Base-by-base conservation (phyloP, 352 stramenopile species). In the Globisporangium alternatum region DNA sequence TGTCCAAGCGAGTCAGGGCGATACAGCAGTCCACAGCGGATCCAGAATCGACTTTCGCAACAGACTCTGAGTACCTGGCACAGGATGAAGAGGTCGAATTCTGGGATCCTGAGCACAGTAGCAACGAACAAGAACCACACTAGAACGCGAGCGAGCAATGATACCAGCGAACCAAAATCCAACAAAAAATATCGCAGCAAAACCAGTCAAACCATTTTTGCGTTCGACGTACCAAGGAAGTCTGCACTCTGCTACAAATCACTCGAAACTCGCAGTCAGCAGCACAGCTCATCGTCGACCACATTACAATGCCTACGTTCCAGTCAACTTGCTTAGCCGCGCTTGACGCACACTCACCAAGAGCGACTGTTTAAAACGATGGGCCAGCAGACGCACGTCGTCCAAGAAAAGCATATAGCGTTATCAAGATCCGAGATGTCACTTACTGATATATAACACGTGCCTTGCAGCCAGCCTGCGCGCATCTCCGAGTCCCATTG, bases 1-100 rank as follows among this genome's bases (percentile, higher is more conserved):
- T 90, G 17, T 81, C 83, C 17, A 90, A 92, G 44, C 75, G 81
- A 13, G 81, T 92, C 33, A 62, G 54, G 41, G 56, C 19, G n/a
- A 5, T 68, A 19, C 56, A 44, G 12, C 1, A 44, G 21, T 19
- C 15, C 30, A 21, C 21, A 48, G 43, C 30, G n/a, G n/a, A 56
- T 33, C 5, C 41, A 44, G 43, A 63, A 3, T 43, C 17, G 30
- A 43, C 30, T 22, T 21, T 48, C 17, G 3, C 4, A 7, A 5
- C 43, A 25, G 19, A 48, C 6, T 10, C 19, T 22, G 43, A 48
- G 43, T 22, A 48, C 43, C 19, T 4, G 2, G 17, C 17, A 30
- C 51, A 57, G 22, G 12, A 25, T 25, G 51, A 17, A 43, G 51
- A 57, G 3, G 13, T 19, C 13, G 30, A 28, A 28, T 8, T 28